phyloP scores from a whole-genome alignment of 306 rosid species.

The Rosa chinensis region DNA sequence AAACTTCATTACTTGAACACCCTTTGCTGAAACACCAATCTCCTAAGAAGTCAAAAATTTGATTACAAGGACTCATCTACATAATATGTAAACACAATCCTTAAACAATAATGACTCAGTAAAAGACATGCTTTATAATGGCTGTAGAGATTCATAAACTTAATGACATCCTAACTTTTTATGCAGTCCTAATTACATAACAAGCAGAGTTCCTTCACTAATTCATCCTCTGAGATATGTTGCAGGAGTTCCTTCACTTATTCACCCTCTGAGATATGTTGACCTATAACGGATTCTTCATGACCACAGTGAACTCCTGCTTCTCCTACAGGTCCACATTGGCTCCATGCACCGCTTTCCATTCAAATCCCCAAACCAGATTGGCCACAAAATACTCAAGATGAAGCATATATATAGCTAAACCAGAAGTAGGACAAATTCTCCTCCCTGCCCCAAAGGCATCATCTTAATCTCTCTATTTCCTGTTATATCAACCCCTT shows the following conservation, averaged over 20 bases:
- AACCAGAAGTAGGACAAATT: slow-evolving; percentile 19
- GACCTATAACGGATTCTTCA: slow-evolving; percentile 33
- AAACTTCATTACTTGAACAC: no score
- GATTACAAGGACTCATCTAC: background rate
- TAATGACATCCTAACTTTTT: background rate
- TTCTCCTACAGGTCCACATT: slow-evolving; percentile 27
- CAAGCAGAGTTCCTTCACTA: background rate
- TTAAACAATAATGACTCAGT: background rate
- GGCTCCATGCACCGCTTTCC: slow-evolving; percentile 9
- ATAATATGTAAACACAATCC: background rate
- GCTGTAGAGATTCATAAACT: background rate
- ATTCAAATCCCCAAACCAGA: slow-evolving; percentile 32
- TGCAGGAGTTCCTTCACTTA: no score
- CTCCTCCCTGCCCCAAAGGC: slow-evolving; percentile 40
- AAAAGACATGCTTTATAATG: no score
- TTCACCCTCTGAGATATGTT: slow-evolving; percentile 8
- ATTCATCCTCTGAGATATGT: no score
- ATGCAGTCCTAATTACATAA: background rate
- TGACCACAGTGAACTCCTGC: slow-evolving; percentile 32
- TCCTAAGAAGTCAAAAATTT: no score
- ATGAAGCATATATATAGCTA: slow-evolving; percentile 35
- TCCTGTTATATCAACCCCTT: no score
- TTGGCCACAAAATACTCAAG: slow-evolving; percentile 39
- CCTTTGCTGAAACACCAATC: no score
- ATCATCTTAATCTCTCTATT: no score